These are phyloP conservation scores for Malbranchea cinnamomea DNA, from an alignment of 2,329 filamentous ascomycete genomes.

Conservation along the genomic window DNA sequence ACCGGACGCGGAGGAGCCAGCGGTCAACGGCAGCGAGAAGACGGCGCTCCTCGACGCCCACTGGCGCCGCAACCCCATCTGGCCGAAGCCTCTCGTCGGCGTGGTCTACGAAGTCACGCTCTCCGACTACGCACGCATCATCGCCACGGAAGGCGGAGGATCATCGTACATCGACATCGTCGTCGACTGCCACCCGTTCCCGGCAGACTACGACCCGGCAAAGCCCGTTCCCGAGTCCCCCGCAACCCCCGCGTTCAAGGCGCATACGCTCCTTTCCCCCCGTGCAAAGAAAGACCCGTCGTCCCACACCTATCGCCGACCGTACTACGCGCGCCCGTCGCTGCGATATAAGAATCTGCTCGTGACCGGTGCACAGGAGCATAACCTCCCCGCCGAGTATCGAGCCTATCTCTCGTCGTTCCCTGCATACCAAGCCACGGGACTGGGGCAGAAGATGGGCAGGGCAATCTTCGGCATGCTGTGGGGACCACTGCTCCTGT, in stretches of 20 bases:
- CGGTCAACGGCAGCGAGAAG: conserved; percentile 18
- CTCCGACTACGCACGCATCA: conserved; percentile 68
- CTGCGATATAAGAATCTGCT: conserved; percentile 71
- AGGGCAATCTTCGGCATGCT: conserved; percentile 43
- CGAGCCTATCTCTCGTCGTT: conserved; percentile 55
- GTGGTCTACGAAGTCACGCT: conserved; percentile 90
- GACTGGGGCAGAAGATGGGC: conserved; percentile 50
- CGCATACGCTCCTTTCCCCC: conserved; percentile 69
- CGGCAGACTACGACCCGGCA: conserved; percentile 32
- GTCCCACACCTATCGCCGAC: conserved; percentile 12
- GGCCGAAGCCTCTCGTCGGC: conserved; percentile 74
- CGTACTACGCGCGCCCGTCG: conserved; percentile 55
- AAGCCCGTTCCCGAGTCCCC: conserved; percentile 50
- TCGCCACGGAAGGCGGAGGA: conserved; percentile 81
- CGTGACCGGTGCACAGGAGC: conserved; percentile 61
- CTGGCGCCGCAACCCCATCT: conserved; percentile 28
- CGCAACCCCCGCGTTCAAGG: conserved; percentile 53
- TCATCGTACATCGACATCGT: conserved; percentile 70
- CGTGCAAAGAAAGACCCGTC: not conserved
- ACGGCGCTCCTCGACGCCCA: conserved; percentile 15
- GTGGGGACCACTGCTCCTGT: conserved; percentile 44
- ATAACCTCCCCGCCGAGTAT: conserved; percentile 66
- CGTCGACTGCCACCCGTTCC: conserved; percentile 60
- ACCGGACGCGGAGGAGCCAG: conserved; percentile 1
- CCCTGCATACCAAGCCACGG: conserved; percentile 56